A percentile compares a stretch with the other conserved stretches of the same genome.
These are phyloP conservation scores for Hypoxylon rickii DNA, from an alignment of 495 filamentous ascomycete species.

Conservation along the genomic window DNA sequence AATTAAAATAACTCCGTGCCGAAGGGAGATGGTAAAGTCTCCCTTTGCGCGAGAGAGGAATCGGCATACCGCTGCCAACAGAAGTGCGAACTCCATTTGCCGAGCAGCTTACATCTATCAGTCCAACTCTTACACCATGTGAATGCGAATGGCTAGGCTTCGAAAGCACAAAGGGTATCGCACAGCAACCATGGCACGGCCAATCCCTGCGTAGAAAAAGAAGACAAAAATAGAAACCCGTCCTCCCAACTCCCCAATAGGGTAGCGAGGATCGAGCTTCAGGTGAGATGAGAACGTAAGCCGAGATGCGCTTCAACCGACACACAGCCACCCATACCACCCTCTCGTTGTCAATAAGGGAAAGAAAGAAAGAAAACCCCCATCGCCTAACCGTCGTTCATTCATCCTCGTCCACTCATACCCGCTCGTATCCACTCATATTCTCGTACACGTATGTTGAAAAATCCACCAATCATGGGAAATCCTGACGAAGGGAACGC, in stretches of 20 bases:
- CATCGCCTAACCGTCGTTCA: conserved; percentile 3
- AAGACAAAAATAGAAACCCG: conserved; percentile 37
- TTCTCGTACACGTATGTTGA: conserved; percentile 30
- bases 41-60: conserved; percentile 22
- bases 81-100: conserved; percentile 46
- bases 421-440: conserved; percentile 30
- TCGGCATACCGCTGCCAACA: conserved; percentile 34
- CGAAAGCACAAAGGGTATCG: conserved; percentile 42
- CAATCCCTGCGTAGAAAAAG: conserved; percentile 32
- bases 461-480: conserved; percentile 21
- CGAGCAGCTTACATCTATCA: conserved; percentile 43
- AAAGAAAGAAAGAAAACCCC: background rate
- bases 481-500: conserved; percentile 9
- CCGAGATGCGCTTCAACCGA: conserved; percentile 11
- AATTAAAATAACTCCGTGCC: conserved; percentile 32
- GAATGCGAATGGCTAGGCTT: conserved; percentile 37
- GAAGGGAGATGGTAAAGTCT: conserved; percentile 7
- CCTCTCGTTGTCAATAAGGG: conserved; percentile 4
- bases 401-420: conserved; percentile 22
- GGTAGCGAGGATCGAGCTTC: conserved; percentile 20
- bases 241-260: conserved; percentile 4
- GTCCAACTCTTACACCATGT: conserved; percentile 40
- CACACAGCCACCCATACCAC: conserved; percentile 25
- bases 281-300: conserved; percentile 30
- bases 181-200: conserved; percentile 41